phyloP scores from a whole-genome alignment of 768 basidiomycete species.

The Aureoboletus auriporus region DNA sequence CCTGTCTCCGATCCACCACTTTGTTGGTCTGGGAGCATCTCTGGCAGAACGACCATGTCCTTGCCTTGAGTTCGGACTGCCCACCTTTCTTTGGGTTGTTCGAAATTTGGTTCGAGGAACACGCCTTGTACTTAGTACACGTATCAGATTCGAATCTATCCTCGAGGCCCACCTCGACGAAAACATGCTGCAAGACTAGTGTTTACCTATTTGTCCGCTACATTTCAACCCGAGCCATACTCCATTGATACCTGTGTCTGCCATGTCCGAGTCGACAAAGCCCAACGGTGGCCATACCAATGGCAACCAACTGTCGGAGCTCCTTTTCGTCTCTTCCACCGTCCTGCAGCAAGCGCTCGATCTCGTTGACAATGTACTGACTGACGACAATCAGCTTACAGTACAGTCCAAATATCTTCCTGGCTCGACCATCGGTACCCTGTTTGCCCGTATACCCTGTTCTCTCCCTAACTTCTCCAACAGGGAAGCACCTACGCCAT shows the following conservation, averaged over 20 bases:
- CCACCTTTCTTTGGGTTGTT: constrained; percentile 48
- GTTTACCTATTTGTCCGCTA: constrained; percentile 14
- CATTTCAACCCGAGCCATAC: not conserved
- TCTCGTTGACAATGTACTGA: constrained; percentile 61
- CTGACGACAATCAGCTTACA: constrained; percentile 65
- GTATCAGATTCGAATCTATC: constrained; percentile 14
- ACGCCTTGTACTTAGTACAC: constrained; percentile 23
- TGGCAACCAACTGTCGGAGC: constrained; percentile 39
- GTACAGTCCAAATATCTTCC: constrained; percentile 69
- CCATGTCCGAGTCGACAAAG: constrained; percentile 21
- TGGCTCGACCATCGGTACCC: constrained; percentile 82
- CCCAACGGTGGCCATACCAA: not conserved
- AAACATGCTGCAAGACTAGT: constrained; percentile 12
- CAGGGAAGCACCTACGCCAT: constrained; percentile 85
- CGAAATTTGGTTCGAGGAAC: constrained; percentile 82
- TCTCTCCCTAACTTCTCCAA: not conserved
- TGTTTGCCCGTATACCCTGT: not conserved
- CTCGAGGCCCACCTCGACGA: constrained; percentile 19
- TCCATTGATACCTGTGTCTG: constrained; percentile 7
- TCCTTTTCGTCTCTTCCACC: constrained; percentile 63
- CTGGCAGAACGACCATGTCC: constrained; percentile 56
- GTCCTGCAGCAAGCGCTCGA: constrained; percentile 72
- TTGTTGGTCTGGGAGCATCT: constrained; percentile 41
- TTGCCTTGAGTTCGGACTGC: constrained; percentile 80
- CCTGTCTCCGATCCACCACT: constrained; percentile 70